Conservation (phyloP, 2,329 filamentous ascomycete genomes). For the Xylaria sp. region DNA sequence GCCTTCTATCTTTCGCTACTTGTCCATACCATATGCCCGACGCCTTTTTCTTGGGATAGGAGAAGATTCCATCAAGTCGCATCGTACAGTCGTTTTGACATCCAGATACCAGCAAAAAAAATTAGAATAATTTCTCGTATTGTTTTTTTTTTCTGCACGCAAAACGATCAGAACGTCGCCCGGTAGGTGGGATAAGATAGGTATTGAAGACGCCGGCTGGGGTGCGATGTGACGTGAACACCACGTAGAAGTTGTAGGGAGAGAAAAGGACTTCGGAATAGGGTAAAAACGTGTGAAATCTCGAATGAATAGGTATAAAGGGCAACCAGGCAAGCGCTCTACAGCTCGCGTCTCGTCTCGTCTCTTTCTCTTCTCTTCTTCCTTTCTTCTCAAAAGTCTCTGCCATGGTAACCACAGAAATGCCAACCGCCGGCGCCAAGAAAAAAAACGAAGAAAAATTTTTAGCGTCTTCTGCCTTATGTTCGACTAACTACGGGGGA, state of each 20-base stretch:
- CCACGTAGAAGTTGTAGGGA: slow-evolving; percentile 15
- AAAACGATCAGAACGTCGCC: slow-evolving; percentile 15
- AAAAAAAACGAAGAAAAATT: neutral
- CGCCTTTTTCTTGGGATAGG: slow-evolving; percentile 17
- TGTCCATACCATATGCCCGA: slow-evolving; percentile 19
- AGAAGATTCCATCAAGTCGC: slow-evolving; percentile 16
- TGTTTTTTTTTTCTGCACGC: neutral
- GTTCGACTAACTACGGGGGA: slow-evolving; percentile 29
- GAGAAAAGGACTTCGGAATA: slow-evolving; percentile 13
- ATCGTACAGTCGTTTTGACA: slow-evolving; percentile 18
- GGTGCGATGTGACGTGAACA: slow-evolving; percentile 18
- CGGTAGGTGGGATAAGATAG: slow-evolving; percentile 8
- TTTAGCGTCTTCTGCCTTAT: slow-evolving; percentile 14
- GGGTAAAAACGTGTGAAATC: neutral
- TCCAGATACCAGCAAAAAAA: slow-evolving; percentile 8
- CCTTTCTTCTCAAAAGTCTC: neutral
- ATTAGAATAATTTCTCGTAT: slow-evolving; percentile 2
- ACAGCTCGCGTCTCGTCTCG: neutral
- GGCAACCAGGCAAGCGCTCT: neutral
- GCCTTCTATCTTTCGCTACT: slow-evolving; percentile 10
- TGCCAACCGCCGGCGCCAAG: slow-evolving; percentile 1
- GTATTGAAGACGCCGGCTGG: slow-evolving; percentile 17
- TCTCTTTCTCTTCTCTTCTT: neutral
- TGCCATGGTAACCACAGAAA: neutral
- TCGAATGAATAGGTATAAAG: slow-evolving; percentile 4